These are phyloP conservation scores for Ceratocystis cacaofunesta DNA, from an alignment of 2,329 filamentous ascomycete species.

Conservation along the genomic window DNA sequence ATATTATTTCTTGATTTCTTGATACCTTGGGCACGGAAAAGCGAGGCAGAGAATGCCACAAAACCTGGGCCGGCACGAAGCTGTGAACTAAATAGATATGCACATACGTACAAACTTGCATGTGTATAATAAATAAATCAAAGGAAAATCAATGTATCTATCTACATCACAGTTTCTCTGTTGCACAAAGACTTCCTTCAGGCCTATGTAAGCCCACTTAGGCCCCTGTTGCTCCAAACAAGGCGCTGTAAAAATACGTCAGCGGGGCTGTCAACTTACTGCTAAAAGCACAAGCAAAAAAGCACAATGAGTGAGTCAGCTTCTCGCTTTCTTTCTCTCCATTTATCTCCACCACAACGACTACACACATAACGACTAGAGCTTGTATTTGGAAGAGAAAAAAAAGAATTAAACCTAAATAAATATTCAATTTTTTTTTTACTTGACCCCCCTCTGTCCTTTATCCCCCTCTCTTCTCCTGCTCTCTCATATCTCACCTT, in stretches of 20 bases:
- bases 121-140: neutral
- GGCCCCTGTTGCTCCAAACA: neutral
- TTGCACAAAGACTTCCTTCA: neutral
- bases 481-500: neutral
- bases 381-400: neutral
- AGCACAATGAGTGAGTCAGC: slow-evolving; percentile 6
- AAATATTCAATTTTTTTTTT: neutral
- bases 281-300: slow-evolving; percentile 1
- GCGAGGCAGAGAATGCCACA: no score
- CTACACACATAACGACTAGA: neutral
- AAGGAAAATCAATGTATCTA: neutral
- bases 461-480: neutral
- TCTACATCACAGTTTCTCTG: no score
- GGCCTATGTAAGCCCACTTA: neutral
- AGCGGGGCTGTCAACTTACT: neutral
- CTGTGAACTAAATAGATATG: neutral
- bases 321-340: neutral
- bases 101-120: no score
- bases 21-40: no score
- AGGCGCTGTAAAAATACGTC: neutral
- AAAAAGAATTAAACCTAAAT: neutral
- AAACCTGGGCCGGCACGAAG: no score
- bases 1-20: neutral
- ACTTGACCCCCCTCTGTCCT: neutral
- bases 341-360: slow-evolving; percentile 1